Percentiles rank a stretch among this genome's conserved stretches.
phyloP scores from a whole-genome alignment of 345 rosid genomes.

The Pistacia integerrima region DNA sequence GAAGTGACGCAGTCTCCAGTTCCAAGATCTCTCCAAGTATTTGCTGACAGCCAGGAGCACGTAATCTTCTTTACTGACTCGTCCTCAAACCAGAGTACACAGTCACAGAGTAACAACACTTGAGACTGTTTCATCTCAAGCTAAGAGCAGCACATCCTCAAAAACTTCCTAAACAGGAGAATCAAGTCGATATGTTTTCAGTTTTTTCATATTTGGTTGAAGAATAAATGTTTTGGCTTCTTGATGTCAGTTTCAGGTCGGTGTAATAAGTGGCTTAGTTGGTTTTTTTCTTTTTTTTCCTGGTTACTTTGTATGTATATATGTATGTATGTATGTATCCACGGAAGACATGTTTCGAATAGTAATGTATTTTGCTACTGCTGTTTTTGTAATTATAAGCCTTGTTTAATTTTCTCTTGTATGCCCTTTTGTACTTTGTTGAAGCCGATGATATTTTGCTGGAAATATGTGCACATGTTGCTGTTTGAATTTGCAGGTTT shows the following conservation, averaged over 20 bases:
- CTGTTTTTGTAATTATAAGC: not conserved
- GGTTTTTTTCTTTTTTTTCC: not conserved
- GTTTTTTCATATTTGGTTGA: not conserved
- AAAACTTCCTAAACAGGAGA: conserved; percentile 11
- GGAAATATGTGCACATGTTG: too few species aligned
- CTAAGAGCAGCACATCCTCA: conserved; percentile 31
- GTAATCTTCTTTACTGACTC: conserved; percentile 52
- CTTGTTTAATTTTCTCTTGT: not conserved
- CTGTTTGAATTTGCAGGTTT: too few species aligned
- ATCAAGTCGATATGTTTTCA: not conserved
- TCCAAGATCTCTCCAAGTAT: conserved; percentile 63
- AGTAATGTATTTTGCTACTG: not conserved
- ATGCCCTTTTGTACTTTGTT: not conserved
- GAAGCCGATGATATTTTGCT: too few species aligned
- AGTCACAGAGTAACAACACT: conserved; percentile 24
- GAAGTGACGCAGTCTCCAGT: conserved; percentile 58
- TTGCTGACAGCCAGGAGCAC: conserved; percentile 34
- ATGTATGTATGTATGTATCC: not conserved
- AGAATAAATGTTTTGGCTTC: not conserved
- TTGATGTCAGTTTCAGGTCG: not conserved
- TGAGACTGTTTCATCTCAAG: conserved; percentile 31
- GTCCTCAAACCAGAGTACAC: conserved; percentile 43
- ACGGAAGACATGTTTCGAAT: not conserved
- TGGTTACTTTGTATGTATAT: not conserved
- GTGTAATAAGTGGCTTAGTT: not conserved